These are phyloP conservation scores for Phylloporus sp. DNA, from an alignment of 1,284 basidiomycete species.

Conservation along the genomic window DNA sequence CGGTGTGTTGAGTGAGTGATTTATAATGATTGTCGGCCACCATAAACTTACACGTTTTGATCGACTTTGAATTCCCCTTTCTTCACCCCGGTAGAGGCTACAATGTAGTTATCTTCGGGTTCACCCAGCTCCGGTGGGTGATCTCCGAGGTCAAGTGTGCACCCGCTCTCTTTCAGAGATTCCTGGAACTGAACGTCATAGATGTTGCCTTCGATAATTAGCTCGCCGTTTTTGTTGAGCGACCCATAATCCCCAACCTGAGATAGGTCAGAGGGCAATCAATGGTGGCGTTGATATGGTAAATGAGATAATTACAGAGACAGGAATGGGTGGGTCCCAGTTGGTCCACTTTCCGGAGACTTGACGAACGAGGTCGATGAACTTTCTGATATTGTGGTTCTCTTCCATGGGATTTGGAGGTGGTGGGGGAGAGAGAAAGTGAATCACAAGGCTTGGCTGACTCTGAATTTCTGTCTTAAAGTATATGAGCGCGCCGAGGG, in stretches of 20 bases:
- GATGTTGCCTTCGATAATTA: conserved; percentile 19
- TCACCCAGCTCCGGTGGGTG: neutral
- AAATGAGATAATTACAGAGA: no score
- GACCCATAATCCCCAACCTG: neutral
- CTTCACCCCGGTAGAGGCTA: conserved; percentile 12
- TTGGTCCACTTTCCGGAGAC: neutral
- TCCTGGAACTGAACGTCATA: conserved; percentile 11
- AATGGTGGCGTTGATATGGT: neutral
- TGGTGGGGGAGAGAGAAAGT: neutral
- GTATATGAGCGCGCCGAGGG: no score
- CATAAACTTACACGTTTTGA: neutral
- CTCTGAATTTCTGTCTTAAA: neutral
- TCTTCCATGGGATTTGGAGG: neutral
- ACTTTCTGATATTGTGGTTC: neutral
- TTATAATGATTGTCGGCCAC: neutral
- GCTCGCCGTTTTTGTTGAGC: neutral
- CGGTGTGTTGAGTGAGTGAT: neutral
- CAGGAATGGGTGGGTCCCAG: neutral
- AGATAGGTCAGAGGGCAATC: neutral
- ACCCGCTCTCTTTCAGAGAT: neutral
- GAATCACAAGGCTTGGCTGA: neutral
- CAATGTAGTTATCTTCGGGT: conserved; percentile 4
- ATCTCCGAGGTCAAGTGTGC: neutral
- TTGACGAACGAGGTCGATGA: neutral
- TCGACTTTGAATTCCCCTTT: neutral